A percentile compares a stretch with the other conserved stretches of the same genome.
phyloP scores from a whole-genome alignment of 1,139 yeast species.

The Yamadazyma siamensis region DNA sequence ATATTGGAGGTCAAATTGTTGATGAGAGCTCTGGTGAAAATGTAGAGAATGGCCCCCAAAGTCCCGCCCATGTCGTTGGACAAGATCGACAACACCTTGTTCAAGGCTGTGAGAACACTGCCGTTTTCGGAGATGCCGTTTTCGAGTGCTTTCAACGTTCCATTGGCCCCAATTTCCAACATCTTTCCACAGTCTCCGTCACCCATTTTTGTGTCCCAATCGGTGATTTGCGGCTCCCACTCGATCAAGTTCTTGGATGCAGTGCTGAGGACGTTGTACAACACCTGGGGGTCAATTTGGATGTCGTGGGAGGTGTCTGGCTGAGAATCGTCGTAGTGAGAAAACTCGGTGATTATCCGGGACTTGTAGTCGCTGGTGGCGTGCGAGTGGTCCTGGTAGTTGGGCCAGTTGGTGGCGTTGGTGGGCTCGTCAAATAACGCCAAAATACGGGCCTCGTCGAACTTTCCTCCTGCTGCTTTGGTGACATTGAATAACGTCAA shows the following conservation, averaged over 20 bases:
- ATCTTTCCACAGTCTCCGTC: constrained; percentile 55
- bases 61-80: constrained; percentile 57
- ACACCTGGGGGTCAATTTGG: constrained; percentile 25
- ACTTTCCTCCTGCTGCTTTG: constrained; percentile 23
- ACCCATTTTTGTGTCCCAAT: constrained; percentile 50
- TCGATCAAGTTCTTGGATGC: constrained; percentile 37
- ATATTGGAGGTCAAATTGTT: constrained; percentile 24
- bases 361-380: constrained; percentile 22
- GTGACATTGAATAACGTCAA: constrained; percentile 45
- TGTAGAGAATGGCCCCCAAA: constrained; percentile 47
- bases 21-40: constrained; percentile 42
- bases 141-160: constrained; percentile 30
- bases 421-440: constrained; percentile 35
- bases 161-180: constrained; percentile 40
- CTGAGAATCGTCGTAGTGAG: constrained; percentile 27
- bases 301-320: constrained; percentile 21
- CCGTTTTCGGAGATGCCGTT: constrained; percentile 19
- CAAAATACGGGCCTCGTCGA: constrained; percentile 32
- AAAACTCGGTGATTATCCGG: constrained; percentile 35
- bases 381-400: constrained; percentile 25
- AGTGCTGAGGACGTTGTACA: constrained; percentile 26
- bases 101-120: constrained; percentile 24
- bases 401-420: constrained; percentile 40
- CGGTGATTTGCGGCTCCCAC: constrained; percentile 45
- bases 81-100: constrained; percentile 35